Base-by-base conservation (phyloP, 768 basidiomycete genomes). In the Leucosporidium yakuticum region DNA sequence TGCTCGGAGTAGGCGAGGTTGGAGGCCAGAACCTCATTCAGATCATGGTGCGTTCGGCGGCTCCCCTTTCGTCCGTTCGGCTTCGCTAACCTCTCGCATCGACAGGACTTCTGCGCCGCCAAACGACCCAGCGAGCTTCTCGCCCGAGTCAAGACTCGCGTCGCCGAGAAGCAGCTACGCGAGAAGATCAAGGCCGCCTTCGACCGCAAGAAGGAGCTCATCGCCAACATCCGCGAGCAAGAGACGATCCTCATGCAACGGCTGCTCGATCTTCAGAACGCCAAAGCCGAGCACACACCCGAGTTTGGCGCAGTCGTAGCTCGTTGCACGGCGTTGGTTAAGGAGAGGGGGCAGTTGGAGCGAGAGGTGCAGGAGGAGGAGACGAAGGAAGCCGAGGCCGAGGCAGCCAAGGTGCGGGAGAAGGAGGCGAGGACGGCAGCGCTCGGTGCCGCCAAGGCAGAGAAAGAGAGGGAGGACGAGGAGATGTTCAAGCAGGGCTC, bases 1-100 rank as follows among this genome's bases (percentile, higher is more conserved):
- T 72, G 44, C 47, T 72, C 15, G 71, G 67, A 14, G 67, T 72
- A 23, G 71, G 71, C 21, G 67, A 72, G 1, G 62, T 62, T 4
- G 71, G 71, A 1, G 71, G 71, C 1, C 64, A 69, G 64, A 72
- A 72, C 64, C 51, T 72, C 2, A 50, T 68, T 32, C 54, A 53
- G 50, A 63, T 72, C 29, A 66, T 69, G 67, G 51, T 53, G 21
- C 8, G 51, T n/a, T 53, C 8, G 51, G 9, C 51, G n/a, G n/a
- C 21, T 15, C 17, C 51, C 51, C 19, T n/a, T 17, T 53, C 21
- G 48, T 23, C n/a, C 51, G 2, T 21, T 27, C 51, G n/a, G 27
- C 51, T 4, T 12, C 51, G 14, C 39, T 44, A 44, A 44, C 17
- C 39, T 44, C 14, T 44, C 39, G 39, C 39, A 9, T 44, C 17